Evolutionary conservation across 768 basidiomycete genomes (phyloP).

Genomic region (Mycena kentingensis): DNA sequence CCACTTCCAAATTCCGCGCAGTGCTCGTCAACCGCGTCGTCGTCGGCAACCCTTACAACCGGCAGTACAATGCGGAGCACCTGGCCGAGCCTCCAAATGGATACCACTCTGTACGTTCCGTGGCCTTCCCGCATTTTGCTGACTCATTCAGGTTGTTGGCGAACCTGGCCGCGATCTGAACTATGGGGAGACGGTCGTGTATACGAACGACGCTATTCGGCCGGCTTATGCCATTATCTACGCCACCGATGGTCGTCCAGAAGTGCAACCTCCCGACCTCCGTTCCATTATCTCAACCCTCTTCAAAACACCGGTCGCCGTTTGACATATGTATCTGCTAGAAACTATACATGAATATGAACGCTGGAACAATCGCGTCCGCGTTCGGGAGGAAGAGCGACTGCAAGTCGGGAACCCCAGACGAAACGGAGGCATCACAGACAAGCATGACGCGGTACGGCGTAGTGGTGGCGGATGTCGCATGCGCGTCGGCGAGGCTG

Average conservation of each 20-base stretch:
- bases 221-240: constrained; percentile 71
- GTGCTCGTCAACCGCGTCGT: constrained; percentile 62
- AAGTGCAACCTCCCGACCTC: constrained; percentile 24
- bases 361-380: constrained; percentile 60
- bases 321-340: constrained; percentile 33
- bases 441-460: constrained; percentile 69
- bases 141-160: constrained; percentile 50
- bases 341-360: constrained; percentile 59
- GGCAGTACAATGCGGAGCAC: constrained; percentile 49
- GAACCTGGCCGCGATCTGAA: constrained; percentile 66
- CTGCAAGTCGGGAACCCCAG: constrained; percentile 49
- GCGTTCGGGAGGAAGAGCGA: constrained; percentile 54
- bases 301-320: constrained; percentile 51
- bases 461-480: constrained; percentile 68
- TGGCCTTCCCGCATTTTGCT: not conserved
- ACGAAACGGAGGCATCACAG: constrained; percentile 53
- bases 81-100: constrained; percentile 55
- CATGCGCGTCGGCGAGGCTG: constrained; percentile 54
- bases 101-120: constrained; percentile 55
- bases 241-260: constrained; percentile 36
- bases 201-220: constrained; percentile 65
- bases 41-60: constrained; percentile 58
- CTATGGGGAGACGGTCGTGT: constrained; percentile 71
- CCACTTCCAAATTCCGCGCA: constrained; percentile 47
- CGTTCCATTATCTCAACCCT: constrained; percentile 42